These are phyloP conservation scores for Lecanosticta acicola DNA, from an alignment of 2,329 filamentous ascomycete genomes.

Conservation along the genomic window DNA sequence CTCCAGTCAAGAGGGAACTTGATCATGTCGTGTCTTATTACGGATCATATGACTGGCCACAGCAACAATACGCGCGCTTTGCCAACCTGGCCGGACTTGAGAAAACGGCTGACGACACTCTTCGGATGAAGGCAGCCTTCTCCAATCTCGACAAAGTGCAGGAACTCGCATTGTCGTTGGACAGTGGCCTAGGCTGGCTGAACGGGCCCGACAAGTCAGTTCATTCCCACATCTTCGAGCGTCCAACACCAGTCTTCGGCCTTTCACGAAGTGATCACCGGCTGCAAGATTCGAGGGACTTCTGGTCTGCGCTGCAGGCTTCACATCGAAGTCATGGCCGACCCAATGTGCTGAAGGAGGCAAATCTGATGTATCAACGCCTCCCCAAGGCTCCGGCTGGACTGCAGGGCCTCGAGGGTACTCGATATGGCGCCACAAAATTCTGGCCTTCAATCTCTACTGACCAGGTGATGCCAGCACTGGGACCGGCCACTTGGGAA, in stretches of 20 bases:
- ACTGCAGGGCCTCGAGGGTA: slow-evolving; percentile 16
- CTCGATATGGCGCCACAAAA: slow-evolving; percentile 15
- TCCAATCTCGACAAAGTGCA: slow-evolving; percentile 50
- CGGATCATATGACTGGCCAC: slow-evolving; percentile 62
- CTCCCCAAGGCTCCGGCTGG: slow-evolving; percentile 12
- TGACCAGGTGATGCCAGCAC: slow-evolving; percentile 5
- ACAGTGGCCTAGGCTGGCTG: slow-evolving; percentile 64
- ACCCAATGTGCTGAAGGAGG: slow-evolving; percentile 14
- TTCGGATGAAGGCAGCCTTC: slow-evolving; percentile 57
- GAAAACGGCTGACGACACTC: slow-evolving; percentile 57
- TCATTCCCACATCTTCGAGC: slow-evolving; percentile 43
- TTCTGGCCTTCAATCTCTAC: slow-evolving; percentile 19
- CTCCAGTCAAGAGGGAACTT: slow-evolving; percentile 53
- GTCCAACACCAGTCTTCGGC: slow-evolving; percentile 45
- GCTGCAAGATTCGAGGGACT: slow-evolving; percentile 18
- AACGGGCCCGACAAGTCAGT: slow-evolving; percentile 55
- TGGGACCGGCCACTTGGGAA: neutral
- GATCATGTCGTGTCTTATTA: slow-evolving; percentile 55
- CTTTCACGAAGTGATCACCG: slow-evolving; percentile 14
- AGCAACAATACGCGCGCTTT: slow-evolving; percentile 54
- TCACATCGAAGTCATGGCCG: slow-evolving; percentile 19
- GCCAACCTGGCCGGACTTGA: slow-evolving; percentile 56
- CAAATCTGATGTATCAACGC: slow-evolving; percentile 15
- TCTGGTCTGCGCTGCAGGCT: slow-evolving; percentile 25
- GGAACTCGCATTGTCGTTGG: slow-evolving; percentile 62